These are phyloP conservation scores for Oryza glaberrima DNA, from an alignment of 176 grass and related monocot species.

Conservation along the genomic window DNA sequence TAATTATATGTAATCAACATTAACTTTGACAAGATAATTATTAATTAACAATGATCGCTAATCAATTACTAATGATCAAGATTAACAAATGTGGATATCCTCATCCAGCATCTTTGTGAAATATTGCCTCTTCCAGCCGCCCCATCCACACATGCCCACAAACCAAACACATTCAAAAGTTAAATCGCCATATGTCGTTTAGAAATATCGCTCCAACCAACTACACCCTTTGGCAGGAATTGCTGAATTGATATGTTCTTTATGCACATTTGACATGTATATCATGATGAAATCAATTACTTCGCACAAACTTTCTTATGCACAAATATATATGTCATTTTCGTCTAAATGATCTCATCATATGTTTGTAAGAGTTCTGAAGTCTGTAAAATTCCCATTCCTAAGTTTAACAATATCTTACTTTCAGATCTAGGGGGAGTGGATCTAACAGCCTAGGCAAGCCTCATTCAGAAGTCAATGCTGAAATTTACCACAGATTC, in stretches of 20 bases:
- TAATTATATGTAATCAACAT: too few relatives aligned
- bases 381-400: neutral
- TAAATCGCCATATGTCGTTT: too few relatives aligned
- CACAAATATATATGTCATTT: neutral
- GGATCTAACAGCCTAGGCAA: neutral
- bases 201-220: too few relatives aligned
- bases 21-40: too few relatives aligned
- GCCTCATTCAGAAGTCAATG: neutral
- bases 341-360: neutral
- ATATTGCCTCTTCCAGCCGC: too few relatives aligned
- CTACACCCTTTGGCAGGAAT: neutral
- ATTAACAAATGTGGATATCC: too few relatives aligned
- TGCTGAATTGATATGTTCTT: neutral
- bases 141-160: too few relatives aligned
- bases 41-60: too few relatives aligned
- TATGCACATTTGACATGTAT: neutral
- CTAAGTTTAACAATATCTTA: neutral
- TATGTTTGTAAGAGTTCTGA: slow-evolving; percentile 9
- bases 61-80: too few relatives aligned
- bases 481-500: slow-evolving; percentile 1
- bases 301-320: neutral
- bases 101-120: too few relatives aligned
- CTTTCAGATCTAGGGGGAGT: neutral
- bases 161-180: too few relatives aligned
- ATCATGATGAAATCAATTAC: neutral